A percentile compares a stretch with the other conserved stretches of the same genome.
phyloP scores from a whole-genome alignment of 1,284 basidiomycete species.

The Uromyces viciae-fabae region DNA sequence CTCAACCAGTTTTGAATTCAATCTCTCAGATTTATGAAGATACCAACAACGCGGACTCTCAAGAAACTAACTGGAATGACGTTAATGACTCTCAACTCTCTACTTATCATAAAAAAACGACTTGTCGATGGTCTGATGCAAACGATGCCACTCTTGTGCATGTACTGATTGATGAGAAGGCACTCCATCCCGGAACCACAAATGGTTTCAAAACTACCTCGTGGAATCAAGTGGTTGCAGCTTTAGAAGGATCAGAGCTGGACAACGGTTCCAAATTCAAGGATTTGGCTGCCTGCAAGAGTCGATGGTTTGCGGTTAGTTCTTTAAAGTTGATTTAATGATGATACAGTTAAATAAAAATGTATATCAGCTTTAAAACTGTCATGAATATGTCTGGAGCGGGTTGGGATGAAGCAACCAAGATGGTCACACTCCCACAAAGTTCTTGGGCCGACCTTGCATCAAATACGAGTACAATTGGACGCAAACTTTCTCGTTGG shows the following conservation, averaged over 20 bases:
- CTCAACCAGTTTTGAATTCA: no score
- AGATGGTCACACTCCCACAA: neutral
- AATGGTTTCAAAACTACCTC: neutral
- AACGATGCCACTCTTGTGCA: neutral
- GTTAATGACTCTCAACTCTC: slow-evolving; percentile 1
- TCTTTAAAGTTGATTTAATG: neutral
- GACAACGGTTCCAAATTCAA: neutral
- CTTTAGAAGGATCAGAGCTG: neutral
- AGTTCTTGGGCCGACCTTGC: neutral
- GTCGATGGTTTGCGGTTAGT: neutral
- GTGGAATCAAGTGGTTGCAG: neutral
- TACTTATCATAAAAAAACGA: neutral
- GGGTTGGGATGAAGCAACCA: neutral
- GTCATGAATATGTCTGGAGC: neutral
- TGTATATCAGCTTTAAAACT: neutral
- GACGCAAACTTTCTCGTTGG: neutral
- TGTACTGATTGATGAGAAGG: neutral
- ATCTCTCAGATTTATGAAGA: no score
- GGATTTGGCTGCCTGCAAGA: neutral
- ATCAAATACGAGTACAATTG: neutral
- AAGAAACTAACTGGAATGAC: no score
- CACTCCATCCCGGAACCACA: neutral
- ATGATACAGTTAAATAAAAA: neutral
- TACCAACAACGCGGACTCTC: no score
- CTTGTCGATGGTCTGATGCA: neutral